A percentile compares a stretch with the other conserved stretches of the same genome.
These are phyloP conservation scores for Ophiostoma novo-ulmi DNA, from an alignment of 2,329 filamentous ascomycete genomes.

Conservation along the genomic window DNA sequence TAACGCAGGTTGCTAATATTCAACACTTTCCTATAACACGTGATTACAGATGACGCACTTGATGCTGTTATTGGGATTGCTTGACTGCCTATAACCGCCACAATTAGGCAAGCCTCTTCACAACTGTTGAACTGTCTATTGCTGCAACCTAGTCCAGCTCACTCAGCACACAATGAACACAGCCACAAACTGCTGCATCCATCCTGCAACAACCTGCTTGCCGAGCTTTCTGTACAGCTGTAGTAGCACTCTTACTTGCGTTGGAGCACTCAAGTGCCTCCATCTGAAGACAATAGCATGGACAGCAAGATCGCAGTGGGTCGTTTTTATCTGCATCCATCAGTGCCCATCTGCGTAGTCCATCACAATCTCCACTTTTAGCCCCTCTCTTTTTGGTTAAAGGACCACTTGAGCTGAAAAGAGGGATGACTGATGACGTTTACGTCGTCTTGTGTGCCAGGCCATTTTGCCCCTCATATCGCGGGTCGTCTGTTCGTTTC, in stretches of 20 bases:
- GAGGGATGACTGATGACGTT: slow-evolving; percentile 14
- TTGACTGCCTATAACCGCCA: neutral
- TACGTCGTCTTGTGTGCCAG: neutral
- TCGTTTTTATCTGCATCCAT: neutral
- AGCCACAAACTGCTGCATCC: neutral
- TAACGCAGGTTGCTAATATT: neutral
- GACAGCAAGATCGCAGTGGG: neutral
- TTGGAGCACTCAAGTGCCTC: neutral
- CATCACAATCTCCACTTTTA: neutral
- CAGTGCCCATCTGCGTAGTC: neutral
- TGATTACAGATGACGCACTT: neutral
- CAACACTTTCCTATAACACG: neutral
- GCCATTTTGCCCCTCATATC: neutral
- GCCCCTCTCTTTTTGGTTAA: neutral
- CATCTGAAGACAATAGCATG: neutral
- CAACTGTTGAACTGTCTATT: neutral
- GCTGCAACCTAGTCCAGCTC: neutral
- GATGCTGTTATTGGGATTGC: neutral
- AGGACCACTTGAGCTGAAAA: slow-evolving; percentile 2
- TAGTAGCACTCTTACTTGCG: neutral
- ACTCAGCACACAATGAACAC: neutral
- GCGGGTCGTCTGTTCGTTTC: slow-evolving; percentile 10
- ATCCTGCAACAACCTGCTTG: too few relatives aligned
- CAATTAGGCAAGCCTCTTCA: neutral
- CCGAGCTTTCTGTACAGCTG: too few relatives aligned